Base-by-base conservation (phyloP, 1,284 basidiomycete genomes). In the Volvariella volvacea region DNA sequence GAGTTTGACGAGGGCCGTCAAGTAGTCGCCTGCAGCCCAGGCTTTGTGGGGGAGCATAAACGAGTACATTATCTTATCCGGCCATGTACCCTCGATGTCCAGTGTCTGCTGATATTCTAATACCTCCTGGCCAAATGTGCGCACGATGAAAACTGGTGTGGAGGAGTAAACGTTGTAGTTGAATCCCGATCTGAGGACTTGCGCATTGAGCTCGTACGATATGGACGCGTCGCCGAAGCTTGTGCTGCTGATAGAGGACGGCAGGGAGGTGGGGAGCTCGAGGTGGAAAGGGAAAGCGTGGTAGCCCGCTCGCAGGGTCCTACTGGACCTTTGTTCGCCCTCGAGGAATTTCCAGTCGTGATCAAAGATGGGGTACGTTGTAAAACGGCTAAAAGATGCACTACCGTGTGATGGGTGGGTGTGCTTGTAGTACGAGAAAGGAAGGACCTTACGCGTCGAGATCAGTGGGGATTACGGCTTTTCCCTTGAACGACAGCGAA, bases 21-120 rank as follows among this genome's bases (percentile, higher is more conserved):
- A 69, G 12, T 74, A 75, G 63, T 95, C 92, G 3, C 92, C 92
- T 0, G 85, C 88, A 0, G 91, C 89, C 79, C 88, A 96, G 0
- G 92, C 93, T 60, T 90, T 92, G 70, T 90, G 87, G 0, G 88
- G 88, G 36, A 92, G 65, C 70, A 86, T 79, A 56, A 94, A 79
- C 4, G 84, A 83, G 64, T 93, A 93, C 88, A 92, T 92, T 61
- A 94, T 69, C 67, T 95, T 97, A 32, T 88, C 87, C 0, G 93
- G 92, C 93, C 93, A 97, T 10, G 91, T 93, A 63, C 94, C 95
- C 64, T 95, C 92, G 50, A 88, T 85, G 62, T 97, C 93, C 48
- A 95, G 76, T 1, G 91, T 92, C 62, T 96, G 92, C 58, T 91
- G 92, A 69, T 91, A 96, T 64, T 96, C 93, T 54, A 95, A 77